phyloP scores from a whole-genome alignment of 495 filamentous ascomycete species.

The Terfezia boudieri region DNA sequence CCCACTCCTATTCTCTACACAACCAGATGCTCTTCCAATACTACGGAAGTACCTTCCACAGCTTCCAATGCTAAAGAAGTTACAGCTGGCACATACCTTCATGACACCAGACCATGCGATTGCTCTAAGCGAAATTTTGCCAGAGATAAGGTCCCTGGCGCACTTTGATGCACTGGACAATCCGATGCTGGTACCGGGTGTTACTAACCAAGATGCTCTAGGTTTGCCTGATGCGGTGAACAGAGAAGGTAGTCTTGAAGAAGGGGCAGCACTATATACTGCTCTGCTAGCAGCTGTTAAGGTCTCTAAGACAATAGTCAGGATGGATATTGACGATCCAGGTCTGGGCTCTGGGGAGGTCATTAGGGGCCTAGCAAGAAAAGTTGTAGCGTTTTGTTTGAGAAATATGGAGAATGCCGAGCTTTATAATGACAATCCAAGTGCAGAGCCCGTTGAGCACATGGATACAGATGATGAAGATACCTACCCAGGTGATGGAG shows the following conservation, averaged over 20 bases:
- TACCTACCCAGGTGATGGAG: constrained; percentile 26
- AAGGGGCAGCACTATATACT: constrained; percentile 82
- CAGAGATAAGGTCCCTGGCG: constrained; percentile 59
- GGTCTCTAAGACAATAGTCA: constrained; percentile 61
- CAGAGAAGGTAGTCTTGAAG: constrained; percentile 44
- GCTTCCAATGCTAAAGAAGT: constrained; percentile 54
- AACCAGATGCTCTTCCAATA: constrained; percentile 51
- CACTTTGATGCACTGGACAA: constrained; percentile 83
- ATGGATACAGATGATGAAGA: neutral
- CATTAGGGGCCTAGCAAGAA: constrained; percentile 77
- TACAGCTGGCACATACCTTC: constrained; percentile 75
- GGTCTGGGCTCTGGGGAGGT: constrained; percentile 56
- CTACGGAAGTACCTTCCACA: constrained; percentile 59
- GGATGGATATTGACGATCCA: constrained; percentile 80
- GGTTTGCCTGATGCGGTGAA: constrained; percentile 29
- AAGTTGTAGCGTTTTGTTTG: constrained; percentile 82
- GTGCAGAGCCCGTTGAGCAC: neutral
- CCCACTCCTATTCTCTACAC: constrained; percentile 46
- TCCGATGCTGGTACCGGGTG: constrained; percentile 37
- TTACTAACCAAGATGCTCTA: neutral
- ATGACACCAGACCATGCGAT: constrained; percentile 73
- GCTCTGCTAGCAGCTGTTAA: constrained; percentile 75
- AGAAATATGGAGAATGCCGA: constrained; percentile 48
- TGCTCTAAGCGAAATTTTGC: constrained; percentile 67
- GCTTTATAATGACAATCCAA: neutral